Conservation (phyloP, 331 rosid genomes). For the Rhamnella rubrinervis region DNA sequence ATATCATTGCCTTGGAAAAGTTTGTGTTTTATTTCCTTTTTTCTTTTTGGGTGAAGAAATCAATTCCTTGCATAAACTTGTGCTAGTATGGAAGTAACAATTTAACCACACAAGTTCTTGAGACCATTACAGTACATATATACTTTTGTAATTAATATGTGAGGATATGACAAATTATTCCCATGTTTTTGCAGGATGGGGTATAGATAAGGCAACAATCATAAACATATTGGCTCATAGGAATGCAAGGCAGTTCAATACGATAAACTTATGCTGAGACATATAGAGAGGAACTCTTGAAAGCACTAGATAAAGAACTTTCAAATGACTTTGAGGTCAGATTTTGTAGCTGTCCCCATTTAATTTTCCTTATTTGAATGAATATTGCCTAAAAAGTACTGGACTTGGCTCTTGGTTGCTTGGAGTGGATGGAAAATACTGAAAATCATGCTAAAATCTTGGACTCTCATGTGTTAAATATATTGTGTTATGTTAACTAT, state of each 20-base stretch:
- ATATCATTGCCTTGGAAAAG: no score
- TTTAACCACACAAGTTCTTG: not conserved
- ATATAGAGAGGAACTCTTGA: slow-evolving; percentile 65
- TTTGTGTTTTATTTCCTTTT: no score
- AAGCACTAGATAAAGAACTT: slow-evolving; percentile 63
- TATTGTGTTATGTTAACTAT: no score
- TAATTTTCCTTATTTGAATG: not conserved
- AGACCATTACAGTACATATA: not conserved
- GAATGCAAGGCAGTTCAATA: slow-evolving; percentile 43
- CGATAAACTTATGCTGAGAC: slow-evolving; percentile 44
- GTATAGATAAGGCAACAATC: slow-evolving; percentile 54
- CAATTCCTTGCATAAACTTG: no score
- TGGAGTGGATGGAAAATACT: no score
- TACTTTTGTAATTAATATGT: not conserved
- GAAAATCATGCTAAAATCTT: no score
- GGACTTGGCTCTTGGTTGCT: not conserved
- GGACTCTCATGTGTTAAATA: no score
- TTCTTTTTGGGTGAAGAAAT: no score
- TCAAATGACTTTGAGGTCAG: slow-evolving; percentile 64
- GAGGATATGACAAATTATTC: not conserved
- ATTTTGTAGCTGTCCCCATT: not conserved
- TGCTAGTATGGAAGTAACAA: no score
- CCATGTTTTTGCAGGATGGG: slow-evolving; percentile 51
- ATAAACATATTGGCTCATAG: slow-evolving; percentile 68
- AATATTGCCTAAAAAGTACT: not conserved